These are phyloP conservation scores for Pseudocercospora fuligena DNA, from an alignment of 2,329 filamentous ascomycete species.

Conservation along the genomic window DNA sequence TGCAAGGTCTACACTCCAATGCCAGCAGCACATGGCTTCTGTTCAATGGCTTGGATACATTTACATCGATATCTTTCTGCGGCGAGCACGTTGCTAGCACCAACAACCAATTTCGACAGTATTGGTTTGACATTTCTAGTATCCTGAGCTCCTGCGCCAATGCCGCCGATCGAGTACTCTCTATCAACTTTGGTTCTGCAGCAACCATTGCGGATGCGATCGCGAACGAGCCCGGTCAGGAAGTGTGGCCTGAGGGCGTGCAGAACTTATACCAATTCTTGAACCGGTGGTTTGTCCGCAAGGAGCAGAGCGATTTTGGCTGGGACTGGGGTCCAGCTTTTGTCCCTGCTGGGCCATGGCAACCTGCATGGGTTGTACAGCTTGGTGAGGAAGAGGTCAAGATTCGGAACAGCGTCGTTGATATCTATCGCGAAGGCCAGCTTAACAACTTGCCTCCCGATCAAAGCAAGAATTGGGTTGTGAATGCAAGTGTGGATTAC, in stretches of 20 bases:
- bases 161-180: slow-evolving; percentile 44
- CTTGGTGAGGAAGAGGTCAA: slow-evolving; percentile 51
- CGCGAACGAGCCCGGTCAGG: slow-evolving; percentile 52
- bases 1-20: slow-evolving; percentile 47
- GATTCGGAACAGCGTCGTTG: slow-evolving; percentile 59
- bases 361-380: slow-evolving; percentile 62
- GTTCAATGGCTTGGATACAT: slow-evolving; percentile 68
- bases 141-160: slow-evolving; percentile 50
- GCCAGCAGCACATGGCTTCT: slow-evolving; percentile 58
- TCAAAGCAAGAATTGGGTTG: slow-evolving; percentile 62
- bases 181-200: slow-evolving; percentile 63
- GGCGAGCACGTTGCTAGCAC: slow-evolving; percentile 60
- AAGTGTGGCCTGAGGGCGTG: slow-evolving; percentile 57
- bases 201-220: slow-evolving; percentile 59
- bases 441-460: slow-evolving; percentile 63
- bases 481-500: slow-evolving; percentile 66
- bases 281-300: slow-evolving; percentile 62
- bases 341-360: slow-evolving; percentile 65
- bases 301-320: slow-evolving; percentile 67
- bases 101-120: slow-evolving; percentile 68
- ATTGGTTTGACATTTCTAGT: slow-evolving; percentile 61
- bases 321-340: slow-evolving; percentile 65
- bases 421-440: slow-evolving; percentile 64
- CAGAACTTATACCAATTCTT: slow-evolving; percentile 58
- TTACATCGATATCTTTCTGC: slow-evolving; percentile 62